Conservation (phyloP, 1,284 basidiomycete genomes). For the Salmacisia buchloeana region DNA sequence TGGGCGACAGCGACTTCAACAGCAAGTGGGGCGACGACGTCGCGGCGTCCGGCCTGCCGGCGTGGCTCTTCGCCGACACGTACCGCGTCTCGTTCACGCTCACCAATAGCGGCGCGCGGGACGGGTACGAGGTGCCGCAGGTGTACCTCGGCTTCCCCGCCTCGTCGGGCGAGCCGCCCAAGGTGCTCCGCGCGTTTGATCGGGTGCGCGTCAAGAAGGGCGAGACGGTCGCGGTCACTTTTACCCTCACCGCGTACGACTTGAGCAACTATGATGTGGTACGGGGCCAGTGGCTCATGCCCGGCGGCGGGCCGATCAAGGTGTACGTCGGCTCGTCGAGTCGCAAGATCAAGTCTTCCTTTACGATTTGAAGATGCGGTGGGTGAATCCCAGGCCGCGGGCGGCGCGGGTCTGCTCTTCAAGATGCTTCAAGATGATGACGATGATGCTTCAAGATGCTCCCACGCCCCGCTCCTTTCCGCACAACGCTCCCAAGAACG, state of each 20-base stretch:
- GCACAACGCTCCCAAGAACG: no score
- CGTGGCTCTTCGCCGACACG: slow-evolving; percentile 34
- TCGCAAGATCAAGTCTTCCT: slow-evolving; percentile 22
- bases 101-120: slow-evolving; percentile 30
- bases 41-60: slow-evolving; percentile 18
- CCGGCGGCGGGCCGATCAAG: slow-evolving; percentile 25
- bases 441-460: no score
- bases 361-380: not conserved
- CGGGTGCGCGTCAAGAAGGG: slow-evolving; percentile 22
- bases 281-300: slow-evolving; percentile 30
- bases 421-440: no score
- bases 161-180: slow-evolving; percentile 34
- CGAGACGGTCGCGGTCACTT: slow-evolving; percentile 21
- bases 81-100: slow-evolving; percentile 31
- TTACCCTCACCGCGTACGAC: slow-evolving; percentile 33
- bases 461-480: no score
- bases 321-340: slow-evolving; percentile 33
- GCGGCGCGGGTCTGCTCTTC: no score
- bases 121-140: slow-evolving; percentile 40
- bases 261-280: slow-evolving; percentile 25
- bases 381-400: no score
- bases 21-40: slow-evolving; percentile 6
- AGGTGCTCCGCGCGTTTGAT: slow-evolving; percentile 39
- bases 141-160: slow-evolving; percentile 36
- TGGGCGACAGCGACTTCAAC: slow-evolving; percentile 10